phyloP scores from a whole-genome alignment of 495 filamentous ascomycete species.

The Aspergillus carlsbadensis region DNA sequence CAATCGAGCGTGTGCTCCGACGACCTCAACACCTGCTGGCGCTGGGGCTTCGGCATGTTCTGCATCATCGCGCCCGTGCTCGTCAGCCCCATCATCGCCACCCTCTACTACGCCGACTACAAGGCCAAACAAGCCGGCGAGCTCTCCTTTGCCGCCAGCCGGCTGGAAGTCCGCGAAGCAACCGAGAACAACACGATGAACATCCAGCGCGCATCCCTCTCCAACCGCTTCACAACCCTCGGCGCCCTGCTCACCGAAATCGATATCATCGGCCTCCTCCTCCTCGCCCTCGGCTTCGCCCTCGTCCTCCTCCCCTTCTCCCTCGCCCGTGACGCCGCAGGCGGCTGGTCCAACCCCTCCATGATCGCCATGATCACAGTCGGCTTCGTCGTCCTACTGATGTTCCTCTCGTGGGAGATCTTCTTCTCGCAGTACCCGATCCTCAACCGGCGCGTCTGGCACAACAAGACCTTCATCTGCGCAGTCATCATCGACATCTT shows the following conservation, averaged over 20 bases:
- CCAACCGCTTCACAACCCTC: background rate
- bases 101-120: constrained; percentile 48
- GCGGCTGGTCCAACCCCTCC: constrained; percentile 11
- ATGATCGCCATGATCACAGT: constrained; percentile 18
- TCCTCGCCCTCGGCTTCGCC: constrained; percentile 18
- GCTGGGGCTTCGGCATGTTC: constrained; percentile 59
- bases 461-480: constrained; percentile 15
- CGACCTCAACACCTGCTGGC: constrained; percentile 49
- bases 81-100: constrained; percentile 39
- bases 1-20: constrained; percentile 8
- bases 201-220: no score
- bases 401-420: constrained; percentile 11
- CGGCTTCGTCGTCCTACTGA: constrained; percentile 4
- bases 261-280: constrained; percentile 43
- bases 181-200: no score
- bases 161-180: background rate
- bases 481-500: constrained; percentile 12
- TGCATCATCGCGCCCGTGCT: constrained; percentile 53
- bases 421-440: constrained; percentile 2
- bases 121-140: constrained; percentile 48
- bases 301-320: constrained; percentile 59
- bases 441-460: constrained; percentile 3
- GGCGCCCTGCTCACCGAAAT: constrained; percentile 4
- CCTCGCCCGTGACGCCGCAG: constrained; percentile 38
- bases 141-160: background rate